Percentiles rank a stretch among this genome's conserved stretches.
Evolutionary conservation across 495 filamentous ascomycete genomes (phyloP).

Genomic region (Talaromyces wortmannii): DNA sequence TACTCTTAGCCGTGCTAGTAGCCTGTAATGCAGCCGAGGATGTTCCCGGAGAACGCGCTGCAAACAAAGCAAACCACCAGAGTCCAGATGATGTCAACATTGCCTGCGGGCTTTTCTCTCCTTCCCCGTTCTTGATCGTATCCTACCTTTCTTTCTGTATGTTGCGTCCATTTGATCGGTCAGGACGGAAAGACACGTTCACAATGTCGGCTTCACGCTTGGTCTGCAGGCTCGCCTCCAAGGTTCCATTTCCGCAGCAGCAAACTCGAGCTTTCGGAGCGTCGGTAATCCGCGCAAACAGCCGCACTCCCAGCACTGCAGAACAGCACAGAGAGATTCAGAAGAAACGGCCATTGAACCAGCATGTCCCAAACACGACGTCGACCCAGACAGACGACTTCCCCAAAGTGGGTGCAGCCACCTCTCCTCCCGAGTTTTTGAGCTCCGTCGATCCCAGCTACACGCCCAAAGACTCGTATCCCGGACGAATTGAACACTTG

Average conservation of each 20-base stretch:
- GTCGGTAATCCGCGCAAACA: neutral
- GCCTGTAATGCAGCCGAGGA: no score
- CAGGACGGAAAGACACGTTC: neutral
- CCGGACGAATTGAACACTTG: conserved; percentile 55
- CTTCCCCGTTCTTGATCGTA: no score
- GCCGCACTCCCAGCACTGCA: conserved; percentile 18
- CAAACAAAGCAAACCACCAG: no score
- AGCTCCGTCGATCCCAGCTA: conserved; percentile 50
- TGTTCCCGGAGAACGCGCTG: no score
- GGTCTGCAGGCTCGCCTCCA: neutral
- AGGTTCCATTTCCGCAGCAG: neutral
- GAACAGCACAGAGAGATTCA: conserved; percentile 46
- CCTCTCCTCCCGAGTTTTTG: conserved; percentile 54
- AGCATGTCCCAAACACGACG: conserved; percentile 56
- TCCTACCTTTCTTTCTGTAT: neutral
- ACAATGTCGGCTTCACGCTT: conserved; percentile 1
- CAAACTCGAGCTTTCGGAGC: conserved; percentile 1
- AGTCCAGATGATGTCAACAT: no score
- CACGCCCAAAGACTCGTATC: conserved; percentile 50
- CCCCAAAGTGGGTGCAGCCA: conserved; percentile 49
- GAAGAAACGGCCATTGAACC: conserved; percentile 49
- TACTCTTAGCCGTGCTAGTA: no score
- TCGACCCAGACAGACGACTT: conserved; percentile 57
- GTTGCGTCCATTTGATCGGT: no score
- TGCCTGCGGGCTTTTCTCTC: no score